Conservation (phyloP, 2,329 filamentous ascomycete species). For the Penicillium hordei region DNA sequence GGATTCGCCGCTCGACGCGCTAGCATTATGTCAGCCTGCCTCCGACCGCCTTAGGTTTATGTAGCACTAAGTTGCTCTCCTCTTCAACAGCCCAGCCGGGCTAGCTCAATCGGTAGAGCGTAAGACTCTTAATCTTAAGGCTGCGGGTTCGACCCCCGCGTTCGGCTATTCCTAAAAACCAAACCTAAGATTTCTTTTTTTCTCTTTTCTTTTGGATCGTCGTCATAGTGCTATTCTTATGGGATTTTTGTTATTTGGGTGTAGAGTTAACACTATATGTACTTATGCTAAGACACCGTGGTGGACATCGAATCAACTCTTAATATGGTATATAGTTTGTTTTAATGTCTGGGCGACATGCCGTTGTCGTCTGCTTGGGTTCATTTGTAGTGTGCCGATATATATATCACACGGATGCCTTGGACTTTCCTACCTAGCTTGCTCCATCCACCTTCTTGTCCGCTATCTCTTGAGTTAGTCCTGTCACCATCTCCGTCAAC, state of each 20-base stretch:
- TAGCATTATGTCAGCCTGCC: slow-evolving; percentile 20
- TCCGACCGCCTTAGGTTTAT: not conserved
- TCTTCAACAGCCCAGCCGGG: slow-evolving; percentile 33
- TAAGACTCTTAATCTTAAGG: slow-evolving; percentile 52
- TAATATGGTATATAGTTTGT: too few relatives aligned
- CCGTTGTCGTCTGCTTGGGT: not conserved
- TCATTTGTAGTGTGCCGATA: not conserved
- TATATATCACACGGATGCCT: not conserved
- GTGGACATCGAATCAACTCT: too few relatives aligned
- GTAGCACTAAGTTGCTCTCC: not conserved
- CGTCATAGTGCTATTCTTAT: too few relatives aligned
- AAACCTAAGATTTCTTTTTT: slow-evolving; percentile 13
- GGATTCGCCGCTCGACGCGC: slow-evolving; percentile 24
- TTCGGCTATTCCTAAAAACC: slow-evolving; percentile 37
- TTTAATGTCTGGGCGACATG: too few relatives aligned
- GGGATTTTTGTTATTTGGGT: too few relatives aligned
- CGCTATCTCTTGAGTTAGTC: slow-evolving; percentile 46
- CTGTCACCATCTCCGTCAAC: slow-evolving; percentile 63
- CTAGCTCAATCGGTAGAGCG: slow-evolving; percentile 53
- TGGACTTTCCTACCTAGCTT: not conserved
- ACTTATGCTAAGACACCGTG: too few relatives aligned
- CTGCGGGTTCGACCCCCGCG: slow-evolving; percentile 46
- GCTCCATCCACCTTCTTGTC: slow-evolving; percentile 1
- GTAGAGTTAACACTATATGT: not conserved
- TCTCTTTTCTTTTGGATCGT: not conserved